Percentiles rank a stretch among this genome's conserved stretches.
These are phyloP conservation scores for Neotropicomus parvogracilis DNA, from an alignment of 1,284 basidiomycete species.

Conservation along the genomic window DNA sequence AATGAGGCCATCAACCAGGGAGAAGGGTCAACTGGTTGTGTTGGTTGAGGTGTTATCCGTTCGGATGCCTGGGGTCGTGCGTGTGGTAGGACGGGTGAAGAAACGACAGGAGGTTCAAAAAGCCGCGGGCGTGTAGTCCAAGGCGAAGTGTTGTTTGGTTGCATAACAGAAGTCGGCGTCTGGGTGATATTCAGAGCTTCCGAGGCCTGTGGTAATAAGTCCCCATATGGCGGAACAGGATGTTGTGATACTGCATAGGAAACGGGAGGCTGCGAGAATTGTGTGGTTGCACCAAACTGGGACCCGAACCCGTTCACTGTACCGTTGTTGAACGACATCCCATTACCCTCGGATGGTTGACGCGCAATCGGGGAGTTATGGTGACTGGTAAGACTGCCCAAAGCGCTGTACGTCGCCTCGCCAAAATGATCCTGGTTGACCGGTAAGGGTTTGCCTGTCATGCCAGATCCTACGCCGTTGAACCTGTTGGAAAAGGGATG, in stretches of 20 bases:
- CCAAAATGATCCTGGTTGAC: conserved; percentile 27
- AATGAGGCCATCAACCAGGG: conserved; percentile 53
- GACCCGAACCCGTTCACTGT: conserved; percentile 22
- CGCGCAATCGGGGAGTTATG: conserved; percentile 24
- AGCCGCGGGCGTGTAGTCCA: conserved; percentile 22
- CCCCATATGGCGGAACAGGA: conserved; percentile 24
- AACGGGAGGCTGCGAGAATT: conserved; percentile 29
- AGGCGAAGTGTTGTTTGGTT: conserved; percentile 22
- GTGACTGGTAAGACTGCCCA: conserved; percentile 22
- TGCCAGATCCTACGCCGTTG: conserved; percentile 18
- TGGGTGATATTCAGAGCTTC: conserved; percentile 22
- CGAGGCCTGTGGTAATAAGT: conserved; percentile 18
- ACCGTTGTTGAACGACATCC: conserved; percentile 19
- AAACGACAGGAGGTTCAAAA: conserved; percentile 26
- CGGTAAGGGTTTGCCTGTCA: conserved; percentile 20
- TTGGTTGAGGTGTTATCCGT: conserved; percentile 34
- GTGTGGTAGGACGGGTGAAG: conserved; percentile 23
- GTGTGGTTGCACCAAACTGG: conserved; percentile 20
- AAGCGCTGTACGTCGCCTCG: conserved; percentile 23
- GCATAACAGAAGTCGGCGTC: conserved; percentile 24
- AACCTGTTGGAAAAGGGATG: conserved; percentile 28
- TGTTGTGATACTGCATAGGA: conserved; percentile 25
- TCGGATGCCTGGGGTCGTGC: conserved; percentile 21
- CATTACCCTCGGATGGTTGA: conserved; percentile 26
- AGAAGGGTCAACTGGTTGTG: conserved; percentile 37